A percentile compares a stretch with the other conserved stretches of the same genome.
Evolutionary conservation across 2,329 filamentous ascomycete species (phyloP).

Genomic region (Fusarium sp.): DNA sequence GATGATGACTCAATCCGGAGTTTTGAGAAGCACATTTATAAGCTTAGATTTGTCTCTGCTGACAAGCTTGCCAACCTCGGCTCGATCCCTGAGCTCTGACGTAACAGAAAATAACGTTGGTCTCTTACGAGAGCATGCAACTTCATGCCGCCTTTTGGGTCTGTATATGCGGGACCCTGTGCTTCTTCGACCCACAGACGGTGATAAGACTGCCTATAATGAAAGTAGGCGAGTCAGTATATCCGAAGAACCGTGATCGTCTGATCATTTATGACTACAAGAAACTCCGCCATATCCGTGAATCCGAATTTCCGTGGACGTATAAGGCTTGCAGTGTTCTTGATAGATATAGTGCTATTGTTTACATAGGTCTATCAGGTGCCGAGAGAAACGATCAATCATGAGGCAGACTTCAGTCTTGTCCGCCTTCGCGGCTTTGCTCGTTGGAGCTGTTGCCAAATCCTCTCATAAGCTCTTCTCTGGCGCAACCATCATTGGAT

Average conservation of each 20-base stretch:
- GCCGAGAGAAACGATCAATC: background rate
- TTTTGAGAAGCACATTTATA: background rate
- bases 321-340: background rate
- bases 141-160: background rate
- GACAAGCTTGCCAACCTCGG: background rate
- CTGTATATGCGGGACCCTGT: background rate
- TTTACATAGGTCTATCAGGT: background rate
- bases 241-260: background rate
- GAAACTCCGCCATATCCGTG: background rate
- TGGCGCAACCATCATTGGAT: conserved; percentile 28
- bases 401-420: background rate
- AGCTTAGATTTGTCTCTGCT: background rate
- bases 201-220: background rate
- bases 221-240: background rate
- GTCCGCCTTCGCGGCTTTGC: background rate
- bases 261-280: background rate
- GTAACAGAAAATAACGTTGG: background rate
- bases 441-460: background rate
- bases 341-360: background rate
- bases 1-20: background rate
- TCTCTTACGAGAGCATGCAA: background rate
- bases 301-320: background rate
- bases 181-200: background rate
- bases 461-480: conserved; percentile 11
- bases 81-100: background rate